Conservation (phyloP, 495 filamentous ascomycete species). For the Pseudoneurospora amorphoporcata region DNA sequence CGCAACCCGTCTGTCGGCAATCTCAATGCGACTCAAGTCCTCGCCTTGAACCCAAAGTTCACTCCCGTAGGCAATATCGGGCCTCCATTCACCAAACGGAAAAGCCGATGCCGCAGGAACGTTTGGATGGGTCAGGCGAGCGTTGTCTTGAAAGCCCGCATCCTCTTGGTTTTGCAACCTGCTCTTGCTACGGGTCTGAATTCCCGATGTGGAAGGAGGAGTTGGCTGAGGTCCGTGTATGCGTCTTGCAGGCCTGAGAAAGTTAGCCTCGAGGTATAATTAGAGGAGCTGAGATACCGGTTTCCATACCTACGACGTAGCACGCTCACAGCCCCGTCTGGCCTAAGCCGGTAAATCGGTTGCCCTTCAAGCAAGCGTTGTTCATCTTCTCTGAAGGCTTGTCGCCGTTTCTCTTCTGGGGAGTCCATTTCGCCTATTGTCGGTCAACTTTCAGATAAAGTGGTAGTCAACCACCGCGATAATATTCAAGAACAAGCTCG, state of each 20-base stretch:
- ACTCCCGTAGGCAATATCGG: slow-evolving; percentile 13
- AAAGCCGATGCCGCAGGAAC: background rate
- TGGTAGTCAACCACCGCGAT: background rate
- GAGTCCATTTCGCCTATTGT: background rate
- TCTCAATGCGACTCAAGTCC: slow-evolving; percentile 28
- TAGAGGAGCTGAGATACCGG: background rate
- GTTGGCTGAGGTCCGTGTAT: background rate
- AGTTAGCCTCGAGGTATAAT: background rate
- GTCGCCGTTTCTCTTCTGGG: background rate
- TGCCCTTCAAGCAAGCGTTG: background rate
- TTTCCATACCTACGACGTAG: background rate
- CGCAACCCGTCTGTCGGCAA: slow-evolving; percentile 28
- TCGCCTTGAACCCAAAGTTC: slow-evolving; percentile 22
- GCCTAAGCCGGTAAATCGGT: background rate
- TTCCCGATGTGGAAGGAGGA: background rate
- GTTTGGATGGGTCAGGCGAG: background rate
- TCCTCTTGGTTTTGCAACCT: background rate
- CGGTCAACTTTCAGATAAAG: background rate
- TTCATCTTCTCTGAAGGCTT: background rate
- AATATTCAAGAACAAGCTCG: background rate
- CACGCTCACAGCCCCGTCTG: background rate
- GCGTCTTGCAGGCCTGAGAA: background rate
- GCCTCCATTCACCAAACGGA: slow-evolving; percentile 9
- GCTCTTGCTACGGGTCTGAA: background rate
- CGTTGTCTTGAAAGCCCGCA: background rate